Conservation (phyloP, 2,329 filamentous ascomycete species). For the Rhynchosporium secalis region DNA sequence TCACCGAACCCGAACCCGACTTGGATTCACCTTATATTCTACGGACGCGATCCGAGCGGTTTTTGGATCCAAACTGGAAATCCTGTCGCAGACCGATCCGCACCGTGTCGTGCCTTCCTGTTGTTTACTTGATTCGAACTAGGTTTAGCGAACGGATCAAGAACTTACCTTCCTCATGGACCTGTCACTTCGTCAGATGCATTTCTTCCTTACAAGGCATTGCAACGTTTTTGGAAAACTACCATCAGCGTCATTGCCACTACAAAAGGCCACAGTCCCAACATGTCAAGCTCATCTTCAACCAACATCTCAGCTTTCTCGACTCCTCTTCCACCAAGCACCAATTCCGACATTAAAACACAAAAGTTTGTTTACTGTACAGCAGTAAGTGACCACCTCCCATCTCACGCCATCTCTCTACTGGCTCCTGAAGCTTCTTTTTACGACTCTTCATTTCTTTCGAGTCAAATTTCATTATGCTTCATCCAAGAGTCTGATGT, state of each 20-base stretch:
- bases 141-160: background rate
- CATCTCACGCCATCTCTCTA: no score
- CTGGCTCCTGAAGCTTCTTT: no score
- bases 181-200: background rate
- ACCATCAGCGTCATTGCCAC: background rate
- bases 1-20: no score
- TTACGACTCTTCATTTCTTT: no score
- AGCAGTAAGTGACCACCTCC: constrained; percentile 43
- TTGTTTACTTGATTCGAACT: background rate
- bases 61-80: no score
- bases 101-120: no score
- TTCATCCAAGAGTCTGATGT: no score
- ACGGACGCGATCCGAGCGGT: no score
- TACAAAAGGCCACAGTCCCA: background rate
- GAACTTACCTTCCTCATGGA: no score
- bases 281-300: constrained; percentile 6
- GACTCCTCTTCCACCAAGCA: background rate
- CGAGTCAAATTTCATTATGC: no score
- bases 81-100: no score
- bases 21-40: no score
- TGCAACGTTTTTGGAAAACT: background rate
- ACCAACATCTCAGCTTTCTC: background rate
- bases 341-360: constrained; percentile 40
- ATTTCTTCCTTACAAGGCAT: background rate
- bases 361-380: constrained; percentile 72